Conservation (phyloP, 495 filamentous ascomycete genomes). For the Penicillium argentinense region DNA sequence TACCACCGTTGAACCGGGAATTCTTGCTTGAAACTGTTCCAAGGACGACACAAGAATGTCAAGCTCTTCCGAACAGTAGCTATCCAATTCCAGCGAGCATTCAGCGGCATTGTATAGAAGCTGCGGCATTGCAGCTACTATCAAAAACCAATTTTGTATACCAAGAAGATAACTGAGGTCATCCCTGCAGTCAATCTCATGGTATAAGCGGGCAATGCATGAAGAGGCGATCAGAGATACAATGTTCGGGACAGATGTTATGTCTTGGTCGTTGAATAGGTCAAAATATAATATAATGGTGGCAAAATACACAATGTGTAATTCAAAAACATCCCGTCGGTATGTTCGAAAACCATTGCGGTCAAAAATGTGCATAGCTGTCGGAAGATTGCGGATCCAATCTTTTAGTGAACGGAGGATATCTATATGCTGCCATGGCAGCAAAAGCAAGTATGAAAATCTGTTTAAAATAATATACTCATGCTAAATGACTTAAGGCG, state of each 20-base stretch:
- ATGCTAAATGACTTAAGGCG: no score
- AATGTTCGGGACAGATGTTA: no score
- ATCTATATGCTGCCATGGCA: no score
- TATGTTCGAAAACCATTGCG: not conserved
- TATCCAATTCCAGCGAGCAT: no score
- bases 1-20: no score
- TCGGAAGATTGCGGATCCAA: not conserved
- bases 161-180: conserved; percentile 1
- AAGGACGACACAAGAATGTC: no score
- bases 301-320: conserved; percentile 1
- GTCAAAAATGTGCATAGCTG: not conserved
- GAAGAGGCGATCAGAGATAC: not conserved
- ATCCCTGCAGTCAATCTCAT: conserved; percentile 2
- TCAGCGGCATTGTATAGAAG: no score
- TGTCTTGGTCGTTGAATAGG: no score
- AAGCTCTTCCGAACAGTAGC: no score
- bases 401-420: not conserved
- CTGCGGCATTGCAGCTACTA: conserved; percentile 3
- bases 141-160: conserved; percentile 3
- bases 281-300: not conserved
- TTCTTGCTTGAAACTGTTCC: no score
- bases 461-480: no score
- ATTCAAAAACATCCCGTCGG: not conserved
- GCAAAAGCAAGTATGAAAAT: no score
- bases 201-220: not conserved